Base-by-base conservation (phyloP, 345 rosid genomes). In the Leavenworthia alabamica region DNA sequence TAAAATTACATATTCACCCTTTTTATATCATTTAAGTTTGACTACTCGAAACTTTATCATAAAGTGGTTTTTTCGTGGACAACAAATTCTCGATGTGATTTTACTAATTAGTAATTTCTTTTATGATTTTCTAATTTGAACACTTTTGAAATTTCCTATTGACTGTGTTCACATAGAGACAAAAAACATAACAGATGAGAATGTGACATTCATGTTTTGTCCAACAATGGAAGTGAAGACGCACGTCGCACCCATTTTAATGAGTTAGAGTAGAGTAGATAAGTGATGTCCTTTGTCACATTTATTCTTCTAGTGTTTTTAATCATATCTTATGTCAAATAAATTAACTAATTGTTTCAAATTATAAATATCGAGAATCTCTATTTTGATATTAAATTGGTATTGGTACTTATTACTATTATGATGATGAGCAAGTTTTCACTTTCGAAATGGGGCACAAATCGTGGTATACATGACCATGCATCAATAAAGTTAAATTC, bases 391-490 rank as follows among this genome's bases (percentile, higher is more conserved):
- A 3, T 50, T 39, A 23, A 20, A 4, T 43, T 8, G 26, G 6
- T 9, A 2, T 62, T 28, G 36, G 12, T 8, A 29, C 51, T 56
- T 37, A 53, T 63, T 55, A 71, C 64, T 71, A 41, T 71, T 63
- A 27, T 31, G 60, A 71, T 63, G 69, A 54, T 71, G 40, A 45
- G 50, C 57, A 22, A 62, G 50, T 53, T 61, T 70, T 60, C 73
- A 60, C 63, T 70, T 70, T 62, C 43, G 31, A 49, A 48, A 49
- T 63, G 64, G 70, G 75, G 50, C 75, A 63, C 22, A 47, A 65
- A 32, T 63, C 13, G 59, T 71, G 65, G 53, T 24, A 37, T 43
- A 37, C 14, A 56, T 32, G 60, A 28, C 58, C 63, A 70, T 70
- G 63, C 63, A 60, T 52, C 55, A 13, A 47, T 60, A 60, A 51